Percentiles rank a stretch among this genome's conserved stretches.
Evolutionary conservation across 345 rosid species (phyloP).

Genomic region (Acer yangbiense): DNA sequence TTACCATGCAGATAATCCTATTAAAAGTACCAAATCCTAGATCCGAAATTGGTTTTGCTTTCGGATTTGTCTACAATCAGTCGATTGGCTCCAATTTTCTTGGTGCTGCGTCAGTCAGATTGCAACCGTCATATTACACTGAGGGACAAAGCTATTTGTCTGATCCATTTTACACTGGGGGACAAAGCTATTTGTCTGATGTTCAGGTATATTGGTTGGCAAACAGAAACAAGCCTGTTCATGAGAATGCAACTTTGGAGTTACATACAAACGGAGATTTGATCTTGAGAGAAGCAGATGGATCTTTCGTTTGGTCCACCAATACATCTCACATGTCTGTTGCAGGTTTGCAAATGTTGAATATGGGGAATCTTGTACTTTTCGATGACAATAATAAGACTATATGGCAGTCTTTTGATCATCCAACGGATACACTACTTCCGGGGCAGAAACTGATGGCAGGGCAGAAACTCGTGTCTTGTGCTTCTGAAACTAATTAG

Average conservation of each 20-base stretch:
- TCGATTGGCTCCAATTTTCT: too few species aligned
- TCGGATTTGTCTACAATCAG: too few species aligned
- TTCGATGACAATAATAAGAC: conserved; percentile 5
- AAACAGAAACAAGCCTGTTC: neutral
- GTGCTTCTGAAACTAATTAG: neutral
- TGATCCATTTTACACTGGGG: too few species aligned
- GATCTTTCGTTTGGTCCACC: conserved; percentile 17
- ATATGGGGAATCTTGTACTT: conserved; percentile 21
- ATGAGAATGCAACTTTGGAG: conserved; percentile 4
- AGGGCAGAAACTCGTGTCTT: neutral
- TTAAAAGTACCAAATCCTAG: too few species aligned
- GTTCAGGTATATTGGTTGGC: neutral
- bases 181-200: too few species aligned
- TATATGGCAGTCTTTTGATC: conserved; percentile 28
- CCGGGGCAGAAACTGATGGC: neutral
- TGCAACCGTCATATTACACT: too few species aligned
- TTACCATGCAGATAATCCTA: too few species aligned
- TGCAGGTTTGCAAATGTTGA: conserved; percentile 7
- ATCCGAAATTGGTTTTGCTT: too few species aligned
- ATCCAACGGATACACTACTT: conserved; percentile 20
- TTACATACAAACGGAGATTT: conserved; percentile 16
- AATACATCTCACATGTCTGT: conserved; percentile 10
- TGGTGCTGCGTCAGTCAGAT: too few species aligned
- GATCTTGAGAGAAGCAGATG: conserved; percentile 17
- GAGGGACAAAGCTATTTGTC: too few species aligned